Evolutionary conservation across 371 early-diverging fungal genomes (phyloP).

Genomic region (Chytridiales sp.): DNA sequence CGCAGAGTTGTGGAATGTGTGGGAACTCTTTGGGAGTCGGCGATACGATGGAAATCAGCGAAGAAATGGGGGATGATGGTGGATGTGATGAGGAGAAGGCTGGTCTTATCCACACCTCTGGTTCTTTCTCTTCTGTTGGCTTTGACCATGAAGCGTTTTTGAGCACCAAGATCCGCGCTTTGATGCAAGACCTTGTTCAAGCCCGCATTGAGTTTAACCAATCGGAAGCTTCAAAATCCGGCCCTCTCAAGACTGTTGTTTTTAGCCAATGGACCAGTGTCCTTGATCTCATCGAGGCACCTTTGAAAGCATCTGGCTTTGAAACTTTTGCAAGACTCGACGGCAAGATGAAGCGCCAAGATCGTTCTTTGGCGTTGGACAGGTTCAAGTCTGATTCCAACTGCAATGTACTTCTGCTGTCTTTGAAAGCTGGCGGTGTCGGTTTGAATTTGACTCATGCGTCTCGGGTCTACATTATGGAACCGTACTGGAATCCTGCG

Average conservation of each 20-base stretch:
- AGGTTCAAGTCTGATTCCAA: conserved; percentile 57
- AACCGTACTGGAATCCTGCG: conserved; percentile 78
- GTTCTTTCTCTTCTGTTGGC: neutral
- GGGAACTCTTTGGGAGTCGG: neutral
- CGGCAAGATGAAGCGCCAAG: conserved; percentile 63
- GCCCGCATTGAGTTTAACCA: conserved; percentile 17
- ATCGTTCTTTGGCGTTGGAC: conserved; percentile 59
- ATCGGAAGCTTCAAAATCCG: conserved; percentile 3
- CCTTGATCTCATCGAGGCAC: conserved; percentile 63
- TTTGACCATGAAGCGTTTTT: conserved; percentile 9
- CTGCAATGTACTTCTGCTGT: conserved; percentile 69
- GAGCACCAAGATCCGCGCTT: conserved; percentile 62
- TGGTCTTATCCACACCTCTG: neutral
- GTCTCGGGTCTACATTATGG: conserved; percentile 66
- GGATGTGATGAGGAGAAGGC: conserved; percentile 9
- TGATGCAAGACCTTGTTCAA: conserved; percentile 42
- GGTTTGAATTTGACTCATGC: conserved; percentile 87
- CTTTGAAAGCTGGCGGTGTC: conserved; percentile 85
- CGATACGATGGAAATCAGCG: conserved; percentile 29
- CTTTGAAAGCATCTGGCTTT: conserved; percentile 55
- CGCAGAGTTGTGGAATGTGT: conserved; percentile 40
- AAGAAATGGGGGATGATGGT: conserved; percentile 15
- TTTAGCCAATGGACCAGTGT: conserved; percentile 85
- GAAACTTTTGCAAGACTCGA: conserved; percentile 60
- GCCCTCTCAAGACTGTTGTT: conserved; percentile 59